Evolutionary conservation across 1,284 basidiomycete species (phyloP), one percentile per base, ranked within the genome.

Genomic region (Cutaneotrichosporon dermatis): DNA sequence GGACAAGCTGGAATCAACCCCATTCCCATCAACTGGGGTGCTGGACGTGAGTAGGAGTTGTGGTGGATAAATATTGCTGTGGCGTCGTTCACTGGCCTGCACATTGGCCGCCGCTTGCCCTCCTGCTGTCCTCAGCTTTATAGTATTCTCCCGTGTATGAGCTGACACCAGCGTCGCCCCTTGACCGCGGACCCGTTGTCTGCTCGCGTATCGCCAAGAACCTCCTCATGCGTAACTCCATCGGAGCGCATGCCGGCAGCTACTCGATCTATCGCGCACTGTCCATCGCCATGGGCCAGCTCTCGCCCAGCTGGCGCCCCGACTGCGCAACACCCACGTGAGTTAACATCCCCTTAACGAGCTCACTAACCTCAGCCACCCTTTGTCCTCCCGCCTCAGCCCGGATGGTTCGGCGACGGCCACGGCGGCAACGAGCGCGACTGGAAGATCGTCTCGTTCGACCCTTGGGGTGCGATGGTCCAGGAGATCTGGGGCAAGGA

Each of bases 231-330:
- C 87, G 94, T 58, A 98, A 97, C 76, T 89, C 94, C 10, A 85
- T 98, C 72, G 94, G 94, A 11, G 93, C 95, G 0, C 93, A 97
- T 74, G 88, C 87, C 0, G 94, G 93, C 10, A 90, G 88, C 2
- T 98, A 98, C 79, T 92, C 89, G 9, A 92, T 97, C 78, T 98
- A 97, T 78, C 87, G 92, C 48, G 91, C 94, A 0, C 83, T 98
- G 10, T 86, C 89, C 9, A 90, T 94, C 69, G 92, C 92, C 3
- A 89, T 94, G 84, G 92, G 92, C 52, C 85, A 90, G 35, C 85
- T 98, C 58, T 83, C 86, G 49, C 90, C 91, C 0, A 84, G 87
- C 33, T 89, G 92, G 80, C 88, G 89, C 75, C 91, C 92, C 4
- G 88, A 93, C 73, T 90, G 76, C 83, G 83, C 57, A 84, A 88